A percentile compares a stretch with the other conserved stretches of the same genome.
Evolutionary conservation across 306 rosid species (phyloP).

Genomic region (Lablab purpureus): DNA sequence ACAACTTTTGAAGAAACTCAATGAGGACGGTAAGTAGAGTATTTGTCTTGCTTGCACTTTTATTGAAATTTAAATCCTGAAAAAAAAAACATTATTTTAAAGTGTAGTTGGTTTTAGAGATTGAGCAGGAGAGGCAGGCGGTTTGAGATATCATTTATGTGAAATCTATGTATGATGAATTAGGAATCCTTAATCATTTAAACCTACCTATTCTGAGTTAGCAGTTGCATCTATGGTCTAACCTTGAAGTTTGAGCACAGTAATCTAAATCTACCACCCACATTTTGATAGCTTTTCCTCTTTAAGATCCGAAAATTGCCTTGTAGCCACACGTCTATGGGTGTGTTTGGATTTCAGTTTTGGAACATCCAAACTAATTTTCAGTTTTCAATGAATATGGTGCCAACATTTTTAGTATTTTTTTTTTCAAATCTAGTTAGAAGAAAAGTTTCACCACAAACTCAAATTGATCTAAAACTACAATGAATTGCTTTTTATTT

Average conservation of each 20-base stretch:
- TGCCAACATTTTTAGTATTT: too few species aligned
- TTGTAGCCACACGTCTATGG: neutral
- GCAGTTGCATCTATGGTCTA: conserved; percentile 23
- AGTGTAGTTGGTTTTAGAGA: conserved; percentile 11
- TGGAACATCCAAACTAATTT: too few species aligned
- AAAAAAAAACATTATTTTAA: conserved; percentile 24
- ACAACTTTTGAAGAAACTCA: conserved; percentile 74
- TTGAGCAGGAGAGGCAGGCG: neutral
- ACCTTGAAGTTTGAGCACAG: conserved; percentile 1
- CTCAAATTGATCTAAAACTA: too few species aligned
- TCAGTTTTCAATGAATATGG: too few species aligned
- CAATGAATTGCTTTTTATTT: too few species aligned
- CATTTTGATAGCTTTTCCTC: conserved; percentile 16
- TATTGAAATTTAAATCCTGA: conserved; percentile 24
- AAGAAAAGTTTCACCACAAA: too few species aligned
- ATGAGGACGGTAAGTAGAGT: conserved; percentile 81
- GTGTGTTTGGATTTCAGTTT: too few species aligned
- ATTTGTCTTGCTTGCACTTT: conserved; percentile 26
- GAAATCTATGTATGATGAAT: conserved; percentile 6
- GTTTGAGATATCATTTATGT: conserved; percentile 1
- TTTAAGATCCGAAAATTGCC: neutral
- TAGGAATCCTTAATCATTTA: neutral
- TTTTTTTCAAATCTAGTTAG: too few species aligned
- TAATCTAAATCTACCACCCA: conserved; percentile 9
- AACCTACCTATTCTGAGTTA: neutral